These are phyloP conservation scores for Fraxinus sp. DNA, from an alignment of 305 asterid genomes.

Conservation along the genomic window DNA sequence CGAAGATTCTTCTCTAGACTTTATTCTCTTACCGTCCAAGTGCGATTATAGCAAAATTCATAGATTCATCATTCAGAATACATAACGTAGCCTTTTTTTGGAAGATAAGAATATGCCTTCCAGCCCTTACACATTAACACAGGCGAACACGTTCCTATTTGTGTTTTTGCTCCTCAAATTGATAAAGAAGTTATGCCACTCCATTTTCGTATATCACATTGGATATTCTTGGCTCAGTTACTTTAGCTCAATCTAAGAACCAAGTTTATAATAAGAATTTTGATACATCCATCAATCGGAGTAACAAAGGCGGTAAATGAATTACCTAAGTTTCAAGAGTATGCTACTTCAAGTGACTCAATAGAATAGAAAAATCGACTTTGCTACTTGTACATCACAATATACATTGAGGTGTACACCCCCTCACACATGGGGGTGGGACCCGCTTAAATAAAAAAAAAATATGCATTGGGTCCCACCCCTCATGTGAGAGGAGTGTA, in stretches of 20 bases:
- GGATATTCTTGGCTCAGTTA: not conserved
- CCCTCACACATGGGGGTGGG: too few relatives aligned
- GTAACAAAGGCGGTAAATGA: not conserved
- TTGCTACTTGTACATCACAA: too few relatives aligned
- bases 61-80: not conserved
- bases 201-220: not conserved
- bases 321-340: not conserved
- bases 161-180: not conserved
- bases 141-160: not conserved
- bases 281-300: not conserved
- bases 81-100: slow-evolving; percentile 7
- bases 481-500: too few relatives aligned
- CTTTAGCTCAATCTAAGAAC: not conserved
- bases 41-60: not conserved
- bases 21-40: not conserved
- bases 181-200: not conserved
- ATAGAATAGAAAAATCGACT: too few relatives aligned
- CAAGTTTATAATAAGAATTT: not conserved
- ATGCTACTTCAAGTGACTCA: too few relatives aligned
- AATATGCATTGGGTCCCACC: too few relatives aligned
- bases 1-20: not conserved
- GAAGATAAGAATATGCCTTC: not conserved
- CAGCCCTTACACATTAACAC: not conserved
- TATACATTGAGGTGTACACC: too few relatives aligned
- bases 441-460: not conserved